Evolutionary conservation across 148 eudicot species (phyloP).

Genomic region (Vaccinium macrocarpon): DNA sequence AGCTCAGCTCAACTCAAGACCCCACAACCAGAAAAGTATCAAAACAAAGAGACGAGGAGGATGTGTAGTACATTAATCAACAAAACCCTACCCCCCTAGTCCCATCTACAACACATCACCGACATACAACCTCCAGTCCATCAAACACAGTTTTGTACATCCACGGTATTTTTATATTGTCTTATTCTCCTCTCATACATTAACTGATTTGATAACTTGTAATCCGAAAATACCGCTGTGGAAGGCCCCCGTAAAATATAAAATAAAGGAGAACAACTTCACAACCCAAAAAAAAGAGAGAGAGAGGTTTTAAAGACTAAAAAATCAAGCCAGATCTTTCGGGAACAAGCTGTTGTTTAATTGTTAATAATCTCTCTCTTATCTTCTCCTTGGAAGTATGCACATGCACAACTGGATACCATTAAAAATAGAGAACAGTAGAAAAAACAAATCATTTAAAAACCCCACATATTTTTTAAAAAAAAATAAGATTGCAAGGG

Average conservation of each 20-base stretch:
- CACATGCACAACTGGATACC: slow-evolving; percentile 31
- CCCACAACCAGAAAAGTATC: slow-evolving; percentile 23
- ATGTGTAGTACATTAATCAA: not conserved
- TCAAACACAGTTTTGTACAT: not conserved
- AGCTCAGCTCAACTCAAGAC: slow-evolving; percentile 12
- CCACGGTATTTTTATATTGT: not conserved
- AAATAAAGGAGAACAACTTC: not conserved
- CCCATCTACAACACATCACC: slow-evolving; percentile 2
- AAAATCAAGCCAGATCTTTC: not conserved
- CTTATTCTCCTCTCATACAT: too few species aligned
- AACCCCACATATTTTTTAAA: not conserved
- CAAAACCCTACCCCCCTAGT: slow-evolving; percentile 4
- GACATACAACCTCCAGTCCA: slow-evolving; percentile 8
- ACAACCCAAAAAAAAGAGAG: not conserved
- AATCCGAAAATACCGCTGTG: too few species aligned
- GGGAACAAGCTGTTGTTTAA: not conserved
- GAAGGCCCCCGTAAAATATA: not conserved
- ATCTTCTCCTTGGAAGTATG: slow-evolving; percentile 32
- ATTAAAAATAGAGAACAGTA: not conserved
- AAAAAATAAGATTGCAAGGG: slow-evolving; percentile 16
- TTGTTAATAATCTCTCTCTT: not conserved
- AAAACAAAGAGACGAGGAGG: not conserved
- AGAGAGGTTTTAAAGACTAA: not conserved
- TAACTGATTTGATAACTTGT: too few species aligned
- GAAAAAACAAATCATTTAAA: not conserved